Evolutionary conservation across 2,329 filamentous ascomycete genomes (phyloP).

Genomic region (Trichoderma sp.): DNA sequence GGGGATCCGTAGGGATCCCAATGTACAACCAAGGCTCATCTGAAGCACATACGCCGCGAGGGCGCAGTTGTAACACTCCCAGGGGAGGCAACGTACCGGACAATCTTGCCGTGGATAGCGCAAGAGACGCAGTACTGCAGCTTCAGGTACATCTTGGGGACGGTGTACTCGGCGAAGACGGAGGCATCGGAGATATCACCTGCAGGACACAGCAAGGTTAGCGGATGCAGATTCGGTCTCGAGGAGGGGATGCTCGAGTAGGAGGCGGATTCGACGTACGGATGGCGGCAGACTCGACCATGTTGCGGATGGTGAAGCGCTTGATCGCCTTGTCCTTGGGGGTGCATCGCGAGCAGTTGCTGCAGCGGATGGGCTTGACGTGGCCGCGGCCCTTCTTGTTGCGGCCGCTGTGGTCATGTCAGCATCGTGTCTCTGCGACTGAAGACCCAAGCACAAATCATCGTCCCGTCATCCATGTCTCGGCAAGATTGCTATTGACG

Average conservation of each 20-base stretch:
- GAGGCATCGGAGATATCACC: conserved; percentile 99
- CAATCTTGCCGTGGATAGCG: conserved; percentile 99
- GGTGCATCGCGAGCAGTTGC: conserved; percentile 78
- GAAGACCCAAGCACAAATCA: conserved; percentile 28
- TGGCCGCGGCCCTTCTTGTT: conserved; percentile 99
- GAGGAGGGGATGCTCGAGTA: background rate
- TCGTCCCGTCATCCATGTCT: background rate
- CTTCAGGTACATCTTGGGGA: conserved; percentile 99
- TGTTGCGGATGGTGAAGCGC: conserved; percentile 99
- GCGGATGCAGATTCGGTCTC: background rate
- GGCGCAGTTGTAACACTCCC: conserved; percentile 62
- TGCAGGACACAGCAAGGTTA: conserved; percentile 43
- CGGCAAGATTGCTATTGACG: background rate
- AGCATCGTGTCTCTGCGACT: conserved; percentile 26
- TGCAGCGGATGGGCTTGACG: conserved; percentile 94
- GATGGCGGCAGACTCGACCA: conserved; percentile 99
- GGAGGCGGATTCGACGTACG: conserved; percentile 68
- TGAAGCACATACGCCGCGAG: conserved; percentile 52
- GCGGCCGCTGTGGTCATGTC: conserved; percentile 69
- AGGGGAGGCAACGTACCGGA: conserved; percentile 80
- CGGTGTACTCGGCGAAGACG: conserved; percentile 98
- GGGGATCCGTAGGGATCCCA: conserved; percentile 35
- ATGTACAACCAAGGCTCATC: conserved; percentile 64
- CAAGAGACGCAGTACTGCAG: conserved; percentile 99
- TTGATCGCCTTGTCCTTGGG: conserved; percentile 99